These are phyloP conservation scores for Fusarium sp. DNA, from an alignment of 2,329 filamentous ascomycete genomes.

Conservation along the genomic window DNA sequence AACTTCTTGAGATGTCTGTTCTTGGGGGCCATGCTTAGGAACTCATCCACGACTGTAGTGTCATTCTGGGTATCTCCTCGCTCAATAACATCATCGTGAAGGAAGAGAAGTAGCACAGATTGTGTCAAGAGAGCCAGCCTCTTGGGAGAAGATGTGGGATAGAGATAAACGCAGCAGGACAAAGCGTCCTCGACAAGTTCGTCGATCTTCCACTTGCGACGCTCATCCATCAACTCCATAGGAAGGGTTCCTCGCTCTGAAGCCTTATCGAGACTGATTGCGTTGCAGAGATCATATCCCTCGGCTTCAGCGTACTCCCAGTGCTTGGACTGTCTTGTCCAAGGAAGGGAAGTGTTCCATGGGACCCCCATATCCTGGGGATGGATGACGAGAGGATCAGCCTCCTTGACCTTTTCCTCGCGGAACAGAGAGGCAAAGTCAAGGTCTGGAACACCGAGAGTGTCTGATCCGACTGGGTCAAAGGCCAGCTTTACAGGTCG, in stretches of 20 bases:
- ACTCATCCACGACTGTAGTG: conserved; percentile 17
- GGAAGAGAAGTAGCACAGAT: conserved; percentile 13
- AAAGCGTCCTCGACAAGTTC: conserved; percentile 24
- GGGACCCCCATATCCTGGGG: conserved; percentile 4
- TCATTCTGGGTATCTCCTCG: conserved; percentile 22
- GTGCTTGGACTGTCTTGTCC: conserved; percentile 21
- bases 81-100: conserved; percentile 27
- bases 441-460: not conserved
- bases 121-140: conserved; percentile 21
- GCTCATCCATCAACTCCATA: conserved; percentile 18
- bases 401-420: not conserved
- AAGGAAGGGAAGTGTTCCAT: conserved; percentile 19
- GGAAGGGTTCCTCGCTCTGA: conserved; percentile 11
- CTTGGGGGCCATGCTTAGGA: conserved; percentile 13
- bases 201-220: conserved; percentile 20
- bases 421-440: conserved; percentile 17
- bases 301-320: conserved; percentile 7
- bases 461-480: conserved; percentile 2
- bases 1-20: conserved; percentile 15
- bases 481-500: conserved; percentile 13
- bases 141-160: conserved; percentile 11
- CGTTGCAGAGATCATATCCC: conserved; percentile 3
- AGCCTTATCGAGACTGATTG: conserved; percentile 17
- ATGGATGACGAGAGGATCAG: conserved; percentile 5
- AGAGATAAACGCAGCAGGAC: conserved; percentile 18